These are phyloP conservation scores for Diaporthe velutina DNA, from an alignment of 2,329 filamentous ascomycete genomes.

Conservation along the genomic window DNA sequence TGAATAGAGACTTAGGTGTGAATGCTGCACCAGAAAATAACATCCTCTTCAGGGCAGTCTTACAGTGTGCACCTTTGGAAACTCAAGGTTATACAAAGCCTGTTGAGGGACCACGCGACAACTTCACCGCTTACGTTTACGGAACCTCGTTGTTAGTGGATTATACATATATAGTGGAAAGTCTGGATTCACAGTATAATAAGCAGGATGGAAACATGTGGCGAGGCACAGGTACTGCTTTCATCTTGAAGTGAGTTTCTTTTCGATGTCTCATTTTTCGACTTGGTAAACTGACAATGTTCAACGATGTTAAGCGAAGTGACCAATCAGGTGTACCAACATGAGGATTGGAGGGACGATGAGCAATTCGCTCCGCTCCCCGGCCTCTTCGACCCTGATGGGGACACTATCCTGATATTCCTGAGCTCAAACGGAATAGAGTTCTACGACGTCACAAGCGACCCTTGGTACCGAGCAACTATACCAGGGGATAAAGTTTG, in stretches of 20 bases:
- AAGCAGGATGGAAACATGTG: background rate
- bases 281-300: background rate
- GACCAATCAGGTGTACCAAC: background rate
- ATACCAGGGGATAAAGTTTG: background rate
- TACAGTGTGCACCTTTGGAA: slow-evolving; percentile 27
- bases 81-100: slow-evolving; percentile 13
- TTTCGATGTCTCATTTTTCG: background rate
- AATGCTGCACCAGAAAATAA: slow-evolving; percentile 40
- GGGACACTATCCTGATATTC: slow-evolving; percentile 21
- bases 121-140: slow-evolving; percentile 32
- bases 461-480: slow-evolving; percentile 37
- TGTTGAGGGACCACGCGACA: background rate
- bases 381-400: background rate
- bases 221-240: fast-evolving
- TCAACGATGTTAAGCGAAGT: background rate
- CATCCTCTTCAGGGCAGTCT: slow-evolving; percentile 26
- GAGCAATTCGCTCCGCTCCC: background rate
- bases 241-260: background rate
- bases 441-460: background rate
- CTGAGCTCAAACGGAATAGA: slow-evolving; percentile 22
- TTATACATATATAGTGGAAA: background rate
- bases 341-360: background rate
- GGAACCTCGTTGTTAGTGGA: background rate
- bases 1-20: slow-evolving; percentile 41
- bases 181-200: background rate